Base-by-base conservation (phyloP, 2,329 filamentous ascomycete genomes). In the Cercospora sp. region DNA sequence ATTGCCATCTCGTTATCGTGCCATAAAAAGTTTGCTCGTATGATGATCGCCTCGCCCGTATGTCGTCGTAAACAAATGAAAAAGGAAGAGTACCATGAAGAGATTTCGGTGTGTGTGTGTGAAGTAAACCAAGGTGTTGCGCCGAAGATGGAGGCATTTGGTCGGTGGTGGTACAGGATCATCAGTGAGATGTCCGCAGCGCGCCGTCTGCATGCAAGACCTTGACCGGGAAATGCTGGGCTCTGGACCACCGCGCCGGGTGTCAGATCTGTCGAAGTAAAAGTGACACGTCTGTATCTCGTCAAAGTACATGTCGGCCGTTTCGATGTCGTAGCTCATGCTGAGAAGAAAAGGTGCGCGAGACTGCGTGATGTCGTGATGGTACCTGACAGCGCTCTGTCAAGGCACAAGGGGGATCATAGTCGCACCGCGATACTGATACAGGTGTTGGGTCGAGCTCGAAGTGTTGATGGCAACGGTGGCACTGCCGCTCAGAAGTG, bases 401-500 rank as follows among this genome's bases (percentile, higher is more conserved):
- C 65, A 67, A 64, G 42, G 63, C 60, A 61, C 23, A 53, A 64
- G 53, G 61, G 28, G 60, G 53, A 63, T 62, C 45, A 55, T 26
- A 59, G 60, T 61, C 60, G 65, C 59, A 58, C 28, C 63, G 63
- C 58, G 65, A 67, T 72, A 69, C 69, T 70, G 71, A 64, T 71
- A 72, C 69, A 71, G 36, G 61, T 63, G 40, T 45, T 33, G 26
- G 48, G 45, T 40, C 63, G 26, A 59, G 36, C 55, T 66, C 60
- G 63, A 59, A 63, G 40, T 45, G 51, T 57, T 55, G 40, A 42
- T n/a, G 58, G n/a, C 9, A 36, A 36, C 31, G 30, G 45, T 28
- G n/a, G 16, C 31, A 60, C 60, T 51, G 48, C 31, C n/a, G 63
- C 66, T 72, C 71, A 76, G 64, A 76, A 76, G 63, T 73, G 73